phyloP scores from a whole-genome alignment of 1,284 basidiomycete species.

The Tremellales sp. region DNA sequence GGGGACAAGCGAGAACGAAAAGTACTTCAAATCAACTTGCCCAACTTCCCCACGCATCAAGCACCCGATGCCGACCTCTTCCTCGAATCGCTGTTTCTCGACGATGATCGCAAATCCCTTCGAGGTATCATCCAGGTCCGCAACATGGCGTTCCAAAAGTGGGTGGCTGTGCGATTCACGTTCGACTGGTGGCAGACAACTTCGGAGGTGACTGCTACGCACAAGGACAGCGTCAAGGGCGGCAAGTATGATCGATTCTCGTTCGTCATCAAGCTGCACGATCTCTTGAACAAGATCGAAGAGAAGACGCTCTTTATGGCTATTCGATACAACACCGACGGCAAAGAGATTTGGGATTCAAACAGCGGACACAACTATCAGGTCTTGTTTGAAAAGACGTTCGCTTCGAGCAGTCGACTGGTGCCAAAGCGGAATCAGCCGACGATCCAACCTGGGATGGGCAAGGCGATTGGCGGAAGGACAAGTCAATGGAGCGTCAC shows the following conservation, averaged over 20 bases:
- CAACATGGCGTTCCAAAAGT: slow-evolving; percentile 75
- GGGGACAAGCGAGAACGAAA: slow-evolving; percentile 32
- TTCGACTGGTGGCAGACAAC: slow-evolving; percentile 94
- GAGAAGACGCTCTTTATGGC: slow-evolving; percentile 82
- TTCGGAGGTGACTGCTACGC: slow-evolving; percentile 80
- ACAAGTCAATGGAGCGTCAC: slow-evolving; percentile 47
- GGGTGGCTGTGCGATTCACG: slow-evolving; percentile 65
- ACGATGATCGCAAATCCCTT: slow-evolving; percentile 59
- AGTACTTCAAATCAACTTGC: slow-evolving; percentile 49
- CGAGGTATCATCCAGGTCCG: slow-evolving; percentile 72
- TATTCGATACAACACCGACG: slow-evolving; percentile 68
- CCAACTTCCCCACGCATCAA: slow-evolving; percentile 54
- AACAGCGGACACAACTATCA: slow-evolving; percentile 77
- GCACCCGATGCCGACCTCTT: slow-evolving; percentile 51
- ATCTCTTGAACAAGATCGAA: slow-evolving; percentile 61
- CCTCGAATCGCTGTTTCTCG: slow-evolving; percentile 57
- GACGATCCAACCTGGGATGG: slow-evolving; percentile 35
- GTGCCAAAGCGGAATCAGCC: slow-evolving; percentile 16
- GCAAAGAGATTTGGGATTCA: slow-evolving; percentile 83
- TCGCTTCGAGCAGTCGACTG: slow-evolving; percentile 8
- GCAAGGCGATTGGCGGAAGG: slow-evolving; percentile 32
- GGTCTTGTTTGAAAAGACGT: slow-evolving; percentile 50
- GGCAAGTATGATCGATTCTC: slow-evolving; percentile 60
- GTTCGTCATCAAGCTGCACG: slow-evolving; percentile 54
- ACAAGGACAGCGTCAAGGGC: slow-evolving; percentile 62